Base-by-base conservation (phyloP, 129 eudicot species). In the Chrysanthemum seticuspe region DNA sequence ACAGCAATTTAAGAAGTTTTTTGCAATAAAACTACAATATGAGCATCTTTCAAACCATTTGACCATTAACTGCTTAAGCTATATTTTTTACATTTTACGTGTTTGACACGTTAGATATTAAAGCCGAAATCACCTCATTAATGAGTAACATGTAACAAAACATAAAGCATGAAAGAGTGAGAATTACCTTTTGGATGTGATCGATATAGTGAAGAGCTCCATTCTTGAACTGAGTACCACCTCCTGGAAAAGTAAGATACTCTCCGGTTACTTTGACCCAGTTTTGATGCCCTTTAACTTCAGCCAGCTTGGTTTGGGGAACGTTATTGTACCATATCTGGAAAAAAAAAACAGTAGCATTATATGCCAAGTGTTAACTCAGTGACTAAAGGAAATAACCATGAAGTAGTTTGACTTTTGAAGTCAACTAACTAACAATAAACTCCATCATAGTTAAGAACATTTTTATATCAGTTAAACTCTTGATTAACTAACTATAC, bases 251-350 rank as follows among this genome's bases (percentile, higher is more conserved):
- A 25, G 79, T 47, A 70, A 86, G 82, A 78, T 82, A 83, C 53
- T 86, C 87, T 3, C 90, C 90, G 1, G 71, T 73, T 57, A 86
- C 90, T 77, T 86, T 86, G 71, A 86, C 90, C 90, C 90, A 86
- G 48, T 86, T 86, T 70, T 86, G 90, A 73, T 83, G 87, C 19
- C 90, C 90, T 68, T 86, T 86, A 48, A 65, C 76, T 68, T 74
- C 80, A 52, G 90, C 90, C 50, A 85, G 78, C 75, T 68, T 62
- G 50, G 87, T 80, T 56, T 66, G 80, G 21, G 90, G 90, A 73
- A 83, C 85, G 48, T 86, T 86, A 58, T 61, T 72, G 72, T 76
- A 86, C 90, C 90, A 86, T 79, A 86, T 86, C 90, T 86, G 74
- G 58, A 57, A 55, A 12, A 76, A 31, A 59, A 49, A 78, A 11